Conservation (phyloP, 2,329 filamentous ascomycete species). For the Alternaria panax region DNA sequence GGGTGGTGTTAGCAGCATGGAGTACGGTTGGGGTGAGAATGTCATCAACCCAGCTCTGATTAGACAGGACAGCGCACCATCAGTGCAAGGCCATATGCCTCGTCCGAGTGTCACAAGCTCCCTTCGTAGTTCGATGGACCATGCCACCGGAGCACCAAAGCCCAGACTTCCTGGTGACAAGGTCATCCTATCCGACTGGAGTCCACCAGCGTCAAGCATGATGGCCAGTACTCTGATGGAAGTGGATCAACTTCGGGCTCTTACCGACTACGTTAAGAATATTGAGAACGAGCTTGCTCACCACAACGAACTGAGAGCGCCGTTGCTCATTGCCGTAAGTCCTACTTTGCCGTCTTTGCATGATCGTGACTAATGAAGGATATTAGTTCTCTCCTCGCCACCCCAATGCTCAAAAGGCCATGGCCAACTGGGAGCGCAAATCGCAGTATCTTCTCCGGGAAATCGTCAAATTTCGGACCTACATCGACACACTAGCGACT, state of each 20-base stretch:
- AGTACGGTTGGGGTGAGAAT: conserved; percentile 93
- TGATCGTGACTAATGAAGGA: conserved; percentile 19
- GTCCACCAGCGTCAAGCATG: conserved; percentile 87
- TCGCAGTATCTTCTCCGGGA: conserved; percentile 89
- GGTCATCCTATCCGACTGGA: conserved; percentile 85
- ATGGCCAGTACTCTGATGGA: conserved; percentile 81
- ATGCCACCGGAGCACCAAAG: conserved; percentile 63
- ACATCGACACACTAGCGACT: conserved; percentile 82
- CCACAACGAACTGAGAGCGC: conserved; percentile 86
- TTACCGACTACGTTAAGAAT: conserved; percentile 80
- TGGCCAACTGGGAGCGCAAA: conserved; percentile 98
- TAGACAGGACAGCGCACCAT: conserved; percentile 47
- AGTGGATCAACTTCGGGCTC: conserved; percentile 77
- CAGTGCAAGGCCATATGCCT: conserved; percentile 46
- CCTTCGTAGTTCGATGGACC: conserved; percentile 65
- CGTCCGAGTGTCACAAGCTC: conserved; percentile 67
- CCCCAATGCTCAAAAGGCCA: conserved; percentile 79
- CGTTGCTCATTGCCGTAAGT: conserved; percentile 81
- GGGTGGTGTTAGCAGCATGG: conserved; percentile 93
- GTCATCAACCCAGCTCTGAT: conserved; percentile 69
- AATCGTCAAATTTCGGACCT: conserved; percentile 96
- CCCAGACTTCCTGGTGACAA: conserved; percentile 83
- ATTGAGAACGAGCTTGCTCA: conserved; percentile 85
- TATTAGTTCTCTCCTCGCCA: conserved; percentile 79
- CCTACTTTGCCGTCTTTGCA: neutral